These are phyloP conservation scores for Cystobasidium pallidum DNA, from an alignment of 1,284 basidiomycete genomes.

Conservation along the genomic window DNA sequence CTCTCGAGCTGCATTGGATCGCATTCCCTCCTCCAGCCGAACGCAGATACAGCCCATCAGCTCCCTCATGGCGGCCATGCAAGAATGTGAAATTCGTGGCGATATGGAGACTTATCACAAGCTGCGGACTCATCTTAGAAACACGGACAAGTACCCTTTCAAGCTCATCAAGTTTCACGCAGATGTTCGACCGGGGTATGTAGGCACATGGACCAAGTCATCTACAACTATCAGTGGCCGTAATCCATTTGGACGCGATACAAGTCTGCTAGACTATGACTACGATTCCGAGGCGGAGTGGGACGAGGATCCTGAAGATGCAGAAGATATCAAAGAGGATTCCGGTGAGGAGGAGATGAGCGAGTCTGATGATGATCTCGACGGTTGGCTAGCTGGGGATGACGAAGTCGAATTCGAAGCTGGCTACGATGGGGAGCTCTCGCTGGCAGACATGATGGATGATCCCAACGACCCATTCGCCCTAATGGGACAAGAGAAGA, in stretches of 20 bases:
- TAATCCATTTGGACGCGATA: slow-evolving; percentile 72
- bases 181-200: slow-evolving; percentile 78
- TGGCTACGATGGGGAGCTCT: slow-evolving; percentile 66
- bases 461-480: slow-evolving; percentile 45
- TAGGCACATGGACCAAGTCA: slow-evolving; percentile 79
- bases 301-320: slow-evolving; percentile 73
- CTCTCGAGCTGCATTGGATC: slow-evolving; percentile 57
- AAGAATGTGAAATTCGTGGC: slow-evolving; percentile 74
- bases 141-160: slow-evolving; percentile 66
- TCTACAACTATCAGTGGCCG: slow-evolving; percentile 72
- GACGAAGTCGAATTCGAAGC: slow-evolving; percentile 62
- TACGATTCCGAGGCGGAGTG: slow-evolving; percentile 85
- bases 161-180: slow-evolving; percentile 72
- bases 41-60: slow-evolving; percentile 58
- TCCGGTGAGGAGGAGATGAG: slow-evolving; percentile 49
- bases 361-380: slow-evolving; percentile 47
- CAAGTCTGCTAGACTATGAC: slow-evolving; percentile 71
- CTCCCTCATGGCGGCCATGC: slow-evolving; percentile 64
- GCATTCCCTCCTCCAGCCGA: slow-evolving; percentile 43
- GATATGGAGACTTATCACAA: slow-evolving; percentile 67
- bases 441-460: slow-evolving; percentile 63
- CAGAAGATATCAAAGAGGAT: slow-evolving; percentile 65
- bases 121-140: slow-evolving; percentile 63
- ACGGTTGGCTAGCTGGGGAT: slow-evolving; percentile 59
- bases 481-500: slow-evolving; percentile 45